Evolutionary conservation across 2,329 filamentous ascomycete species (phyloP), one percentile per base, ranked within the genome.

Genomic region (Pleurostoma richardsiae): DNA sequence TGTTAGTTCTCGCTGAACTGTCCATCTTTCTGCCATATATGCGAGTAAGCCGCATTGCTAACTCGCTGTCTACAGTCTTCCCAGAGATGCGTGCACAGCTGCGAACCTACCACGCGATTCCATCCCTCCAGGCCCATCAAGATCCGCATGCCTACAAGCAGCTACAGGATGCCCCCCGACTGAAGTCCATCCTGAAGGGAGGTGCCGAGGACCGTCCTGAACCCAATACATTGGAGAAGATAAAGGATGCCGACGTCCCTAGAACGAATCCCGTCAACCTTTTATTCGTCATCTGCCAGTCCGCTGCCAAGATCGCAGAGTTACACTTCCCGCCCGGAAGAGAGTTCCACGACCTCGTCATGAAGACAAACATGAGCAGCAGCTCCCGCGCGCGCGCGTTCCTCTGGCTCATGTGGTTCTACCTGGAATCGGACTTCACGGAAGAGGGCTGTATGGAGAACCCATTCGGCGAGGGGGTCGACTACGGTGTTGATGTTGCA

Each of bases 341-440:
- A 54, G 94, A 99, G 66, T 97, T 99, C 65, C 95, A 96, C 65
- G 94, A 99, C 59, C 79, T 99, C 11, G 86, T 99, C 57, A 97
- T 97, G 91, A 85, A 89, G 60, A 85, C 85, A 2, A 86, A 88
- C 28, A 79, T 90, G 50, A 89, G 85, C 48, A 97, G 91, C 66
- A 71, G 76, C 55, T 95, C 89, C 51, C 82, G 94, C 52, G 91
- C 94, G 1, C 83, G 74, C 40, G 92, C 92, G 1, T 99, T 99
- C 57, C 71, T 99, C 26, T 99, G 94, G 94, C 74, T 99, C 52
- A 95, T 99, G 83, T 99, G 94, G 94, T 96, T 94, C 74, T 97
- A 99, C 61, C 78, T 99, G 19, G 94, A 99, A 64, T 96, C 91
- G 29, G 90, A 96, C 63, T 97, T 96, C 56, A 88, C 88, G 0